phyloP scores from a whole-genome alignment of 164 flowering plant species.

The grape (Vitis vinifera) region ASM3070453v1 NC_081805.1:961501-962000 shows the following conservation, averaged over 20 bases:
- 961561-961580: conserved; percentile 1
- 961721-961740: too few relatives aligned
- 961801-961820: too few relatives aligned
- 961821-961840: rapidly evolving
- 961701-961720: not conserved
- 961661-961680: not conserved
- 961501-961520: not conserved
- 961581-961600: not conserved
- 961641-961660: conserved; percentile 1
- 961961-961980: rapidly evolving
- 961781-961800: too few relatives aligned
- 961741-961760: too few relatives aligned
- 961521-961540: not conserved
- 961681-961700: not conserved
- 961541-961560: not conserved
- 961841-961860: not conserved
- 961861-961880: not conserved
- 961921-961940: conserved; percentile 2
- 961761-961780: too few relatives aligned
- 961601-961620: not conserved
- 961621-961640: not conserved
- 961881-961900: not conserved
- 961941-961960: not conserved
- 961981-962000: not conserved
- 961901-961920: not conserved